phyloP scores from a whole-genome alignment of 176 grass and related monocot genomes.

The Oryza meyeriana region DNA sequence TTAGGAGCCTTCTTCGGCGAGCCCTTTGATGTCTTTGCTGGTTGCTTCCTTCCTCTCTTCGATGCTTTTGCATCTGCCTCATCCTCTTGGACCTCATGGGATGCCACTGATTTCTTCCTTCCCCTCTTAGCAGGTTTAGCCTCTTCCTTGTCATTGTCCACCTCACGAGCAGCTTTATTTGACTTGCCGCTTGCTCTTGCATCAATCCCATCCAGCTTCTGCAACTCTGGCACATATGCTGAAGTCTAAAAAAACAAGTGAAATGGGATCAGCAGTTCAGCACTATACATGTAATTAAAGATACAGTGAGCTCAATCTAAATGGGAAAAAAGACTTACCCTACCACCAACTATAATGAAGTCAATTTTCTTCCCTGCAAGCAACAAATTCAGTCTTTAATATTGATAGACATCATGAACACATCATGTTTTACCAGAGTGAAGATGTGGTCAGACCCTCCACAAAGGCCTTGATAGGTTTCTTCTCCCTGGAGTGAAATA shows the following conservation, averaged over 20 bases:
- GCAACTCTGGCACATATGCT: conserved; percentile 37
- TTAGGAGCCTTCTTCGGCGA: background rate
- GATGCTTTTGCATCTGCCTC: background rate
- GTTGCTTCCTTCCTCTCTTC: conserved; percentile 25
- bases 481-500: conserved; percentile 55
- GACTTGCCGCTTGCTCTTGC: background rate
- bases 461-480: conserved; percentile 50
- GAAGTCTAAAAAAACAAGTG: conserved; percentile 8
- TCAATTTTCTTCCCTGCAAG: conserved; percentile 40
- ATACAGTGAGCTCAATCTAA: background rate
- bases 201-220: conserved; percentile 24
- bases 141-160: background rate
- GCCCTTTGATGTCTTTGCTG: background rate
- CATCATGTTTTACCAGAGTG: background rate
- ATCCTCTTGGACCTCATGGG: background rate
- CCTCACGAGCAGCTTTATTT: too few species aligned
- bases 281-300: background rate
- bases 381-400: background rate
- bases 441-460: conserved; percentile 32
- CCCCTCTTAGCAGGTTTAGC: background rate
- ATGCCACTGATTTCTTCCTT: background rate
- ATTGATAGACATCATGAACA: background rate
- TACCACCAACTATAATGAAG: conserved; percentile 36
- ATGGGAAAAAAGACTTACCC: conserved; percentile 7
- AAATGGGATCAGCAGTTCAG: background rate